phyloP scores from a whole-genome alignment of 2,329 filamentous ascomycete genomes.

The Esteya vermicola region DNA sequence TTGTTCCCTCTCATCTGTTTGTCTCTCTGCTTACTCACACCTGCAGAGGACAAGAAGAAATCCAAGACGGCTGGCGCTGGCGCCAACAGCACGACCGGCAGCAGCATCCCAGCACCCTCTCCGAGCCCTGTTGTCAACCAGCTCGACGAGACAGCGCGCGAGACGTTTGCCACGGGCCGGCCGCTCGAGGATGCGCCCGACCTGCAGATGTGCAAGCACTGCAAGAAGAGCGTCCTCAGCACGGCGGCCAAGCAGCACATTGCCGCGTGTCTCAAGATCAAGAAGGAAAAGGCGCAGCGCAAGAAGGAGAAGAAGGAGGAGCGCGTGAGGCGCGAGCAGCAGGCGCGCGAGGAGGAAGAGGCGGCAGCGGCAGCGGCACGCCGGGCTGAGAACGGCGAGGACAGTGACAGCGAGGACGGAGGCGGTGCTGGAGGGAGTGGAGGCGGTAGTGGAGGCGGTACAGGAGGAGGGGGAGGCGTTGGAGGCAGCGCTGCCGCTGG shows the following conservation, averaged over 20 bases:
- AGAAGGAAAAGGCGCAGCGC: constrained; percentile 65
- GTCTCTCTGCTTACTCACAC: not conserved
- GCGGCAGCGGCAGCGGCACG: constrained; percentile 39
- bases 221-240: constrained; percentile 75
- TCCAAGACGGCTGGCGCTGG: too few species aligned
- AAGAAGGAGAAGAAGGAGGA: constrained; percentile 65
- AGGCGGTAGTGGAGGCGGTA: constrained; percentile 41
- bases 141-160: constrained; percentile 61
- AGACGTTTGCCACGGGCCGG: constrained; percentile 68
- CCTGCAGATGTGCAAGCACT: constrained; percentile 80
- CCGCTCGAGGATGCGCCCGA: constrained; percentile 71
- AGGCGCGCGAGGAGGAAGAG: constrained; percentile 43
- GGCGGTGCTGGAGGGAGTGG: constrained; percentile 42
- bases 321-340: constrained; percentile 47
- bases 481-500: not conserved
- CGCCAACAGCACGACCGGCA: too few species aligned
- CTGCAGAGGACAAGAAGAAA: constrained; percentile 38
- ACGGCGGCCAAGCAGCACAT: constrained; percentile 67
- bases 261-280: constrained; percentile 67
- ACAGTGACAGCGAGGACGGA: constrained; percentile 27
- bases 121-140: constrained; percentile 47
- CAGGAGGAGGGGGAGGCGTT: too few species aligned
- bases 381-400: constrained; percentile 29
- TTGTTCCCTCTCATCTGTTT: not conserved
- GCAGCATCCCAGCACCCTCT: constrained; percentile 29